These are phyloP conservation scores for Colletotrichum costaricense DNA, from an alignment of 2,329 filamentous ascomycete species.

Conservation along the genomic window DNA sequence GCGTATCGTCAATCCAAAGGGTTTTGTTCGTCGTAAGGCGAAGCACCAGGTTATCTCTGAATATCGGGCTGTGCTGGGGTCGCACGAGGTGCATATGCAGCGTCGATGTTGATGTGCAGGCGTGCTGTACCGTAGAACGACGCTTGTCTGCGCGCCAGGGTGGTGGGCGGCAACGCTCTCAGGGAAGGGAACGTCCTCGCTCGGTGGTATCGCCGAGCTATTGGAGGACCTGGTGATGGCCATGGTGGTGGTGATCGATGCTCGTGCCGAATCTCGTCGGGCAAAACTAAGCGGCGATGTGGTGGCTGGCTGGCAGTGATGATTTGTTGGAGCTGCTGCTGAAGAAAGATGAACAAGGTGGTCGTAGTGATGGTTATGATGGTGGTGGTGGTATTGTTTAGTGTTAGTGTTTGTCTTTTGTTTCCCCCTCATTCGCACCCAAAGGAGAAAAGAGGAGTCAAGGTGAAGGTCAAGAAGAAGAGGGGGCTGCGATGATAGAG, in stretches of 20 bases:
- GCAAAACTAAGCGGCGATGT: neutral
- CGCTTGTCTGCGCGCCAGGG: neutral
- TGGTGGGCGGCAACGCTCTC: conserved; percentile 23
- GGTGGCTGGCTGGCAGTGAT: conserved; percentile 16
- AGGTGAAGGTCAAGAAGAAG: neutral
- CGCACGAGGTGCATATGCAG: conserved; percentile 20
- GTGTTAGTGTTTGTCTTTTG: conserved; percentile 14
- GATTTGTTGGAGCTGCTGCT: conserved; percentile 9
- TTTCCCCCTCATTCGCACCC: conserved; percentile 5
- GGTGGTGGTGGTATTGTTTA: conserved; percentile 1
- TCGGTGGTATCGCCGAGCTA: conserved; percentile 19
- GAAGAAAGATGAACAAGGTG: neutral
- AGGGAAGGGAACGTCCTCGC: conserved; percentile 3
- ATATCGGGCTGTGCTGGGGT: neutral
- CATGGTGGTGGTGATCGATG: conserved; percentile 18
- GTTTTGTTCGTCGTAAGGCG: neutral
- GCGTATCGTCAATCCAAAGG: neutral
- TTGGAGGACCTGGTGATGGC: conserved; percentile 20
- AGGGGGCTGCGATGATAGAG: neutral
- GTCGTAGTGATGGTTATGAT: neutral
- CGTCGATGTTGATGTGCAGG: conserved; percentile 4
- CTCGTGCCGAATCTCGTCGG: conserved; percentile 25
- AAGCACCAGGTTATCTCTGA: neutral
- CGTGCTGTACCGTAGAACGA: neutral
- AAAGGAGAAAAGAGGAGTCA: conserved; percentile 14